A percentile compares a stretch with the other conserved stretches of the same genome.
These are phyloP conservation scores for Colletotrichum cordylinicola DNA, from an alignment of 2,329 filamentous ascomycete species.

Conservation along the genomic window DNA sequence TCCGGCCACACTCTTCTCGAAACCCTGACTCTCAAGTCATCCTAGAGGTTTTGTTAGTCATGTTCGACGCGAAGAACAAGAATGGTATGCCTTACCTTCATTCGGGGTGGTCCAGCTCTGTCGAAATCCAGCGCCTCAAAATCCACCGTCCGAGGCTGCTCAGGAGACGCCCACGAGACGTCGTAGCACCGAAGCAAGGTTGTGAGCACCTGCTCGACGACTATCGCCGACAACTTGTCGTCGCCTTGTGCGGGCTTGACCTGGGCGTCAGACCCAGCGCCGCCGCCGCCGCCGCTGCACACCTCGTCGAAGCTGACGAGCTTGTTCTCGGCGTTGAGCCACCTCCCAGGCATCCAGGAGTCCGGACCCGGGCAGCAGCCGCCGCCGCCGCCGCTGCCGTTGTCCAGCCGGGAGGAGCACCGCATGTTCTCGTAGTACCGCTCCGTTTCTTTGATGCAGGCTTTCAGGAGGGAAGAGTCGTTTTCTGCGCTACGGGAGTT, in stretches of 20 bases:
- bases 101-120: conserved; percentile 20
- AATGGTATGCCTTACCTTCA: neutral
- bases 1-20: conserved; percentile 13
- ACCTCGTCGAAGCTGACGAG: conserved; percentile 1
- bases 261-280: neutral
- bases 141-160: neutral
- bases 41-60: neutral
- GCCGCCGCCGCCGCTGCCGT: neutral
- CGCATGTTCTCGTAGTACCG: conserved; percentile 21
- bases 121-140: conserved; percentile 21
- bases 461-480: conserved; percentile 19
- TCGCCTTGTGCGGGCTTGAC: neutral
- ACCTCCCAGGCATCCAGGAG: conserved; percentile 23
- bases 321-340: conserved; percentile 22
- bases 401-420: neutral
- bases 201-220: conserved; percentile 5
- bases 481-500: conserved; percentile 16
- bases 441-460: conserved; percentile 25
- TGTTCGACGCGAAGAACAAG: neutral
- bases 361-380: neutral
- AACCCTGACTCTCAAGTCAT: neutral
- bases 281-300: neutral
- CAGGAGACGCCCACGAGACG: conserved; percentile 14
- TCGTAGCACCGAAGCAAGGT: conserved; percentile 25
- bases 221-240: conserved; percentile 16